Base-by-base conservation (phyloP, 495 filamentous ascomycete genomes). In the Penicillium longicatenatum region DNA sequence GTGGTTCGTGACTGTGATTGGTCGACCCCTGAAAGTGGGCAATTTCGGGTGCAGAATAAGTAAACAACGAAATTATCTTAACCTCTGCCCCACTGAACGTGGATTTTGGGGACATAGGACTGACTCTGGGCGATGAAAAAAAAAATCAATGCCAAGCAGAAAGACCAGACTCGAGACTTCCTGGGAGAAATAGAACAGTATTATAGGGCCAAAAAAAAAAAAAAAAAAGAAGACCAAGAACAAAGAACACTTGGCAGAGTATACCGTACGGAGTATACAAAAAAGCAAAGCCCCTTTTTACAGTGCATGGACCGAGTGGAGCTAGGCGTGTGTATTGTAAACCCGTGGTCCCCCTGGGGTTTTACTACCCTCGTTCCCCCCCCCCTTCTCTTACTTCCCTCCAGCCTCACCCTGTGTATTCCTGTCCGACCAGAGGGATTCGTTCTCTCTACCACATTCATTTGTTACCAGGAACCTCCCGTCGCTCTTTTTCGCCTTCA, bases 381-480 rank as follows among this genome's bases (percentile, higher is more conserved):
- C 62, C 35, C 46, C 48, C 52, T 47, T 54, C 50, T 64, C 50
- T 56, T 57, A 14, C 62, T 57, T 67, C 53, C 65, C 56, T 54
- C 52, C 49, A 56, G 53, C 53, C 61, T 42, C 54, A 57, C 53
- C 54, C 47, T 66, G 69, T 64, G 43, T 65, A 66, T 74, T 75
- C 70, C 69, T 65, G 65, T 75, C 74, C 73, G 74, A 78, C 74
- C 74, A 63, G 74, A 77, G 74, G 62, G 73, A 72, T 67, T 67
- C 61, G 57, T 67, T 74, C 75, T 76, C 76, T 79, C 70, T 68
- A 63, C 54, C 63, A 78, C 76, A 58, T 67, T 78, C 76, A 54
- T 79, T 79, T 70, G 24, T n/a, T 31, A 55, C 50, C 9, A 69
- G 68, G 69, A 70, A 68, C 55, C 62, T 55, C 54, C 55, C 50